Evolutionary conservation across 1,284 basidiomycete genomes (phyloP).

Genomic region (Sanghuangporus sanghuang): DNA sequence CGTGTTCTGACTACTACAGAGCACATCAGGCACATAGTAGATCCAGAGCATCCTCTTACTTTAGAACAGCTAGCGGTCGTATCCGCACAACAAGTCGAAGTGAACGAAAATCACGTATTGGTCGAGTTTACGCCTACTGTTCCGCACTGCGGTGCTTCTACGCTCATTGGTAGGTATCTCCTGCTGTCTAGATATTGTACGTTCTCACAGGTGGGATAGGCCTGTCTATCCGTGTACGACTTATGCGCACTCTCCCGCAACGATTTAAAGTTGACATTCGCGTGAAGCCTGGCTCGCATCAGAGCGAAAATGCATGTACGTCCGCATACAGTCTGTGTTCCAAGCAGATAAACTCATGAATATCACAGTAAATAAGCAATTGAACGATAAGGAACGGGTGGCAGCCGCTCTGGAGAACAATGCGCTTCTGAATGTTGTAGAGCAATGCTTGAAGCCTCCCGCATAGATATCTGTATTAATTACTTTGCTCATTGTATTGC

Average conservation of each 20-base stretch:
- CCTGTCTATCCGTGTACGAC: conserved; percentile 86
- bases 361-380: conserved; percentile 87
- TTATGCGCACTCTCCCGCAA: conserved; percentile 85
- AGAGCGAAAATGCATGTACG: conserved; percentile 84
- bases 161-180: conserved; percentile 77
- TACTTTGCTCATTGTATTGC: background rate
- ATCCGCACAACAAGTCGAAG: conserved; percentile 80
- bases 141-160: conserved; percentile 98
- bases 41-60: conserved; percentile 95
- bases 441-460: conserved; percentile 72
- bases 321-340: background rate
- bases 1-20: conserved; percentile 44
- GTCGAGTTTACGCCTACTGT: conserved; percentile 97
- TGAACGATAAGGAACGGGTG: conserved; percentile 98
- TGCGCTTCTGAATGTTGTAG: conserved; percentile 82
- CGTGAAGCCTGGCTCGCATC: conserved; percentile 92
- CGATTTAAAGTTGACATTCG: conserved; percentile 95
- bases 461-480: background rate
- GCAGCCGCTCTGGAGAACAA: conserved; percentile 95
- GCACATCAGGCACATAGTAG: conserved; percentile 87
- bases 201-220: conserved; percentile 42
- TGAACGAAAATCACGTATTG: conserved; percentile 68
- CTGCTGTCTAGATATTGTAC: background rate
- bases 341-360: background rate
- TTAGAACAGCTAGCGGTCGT: conserved; percentile 97